Evolutionary conservation across 345 rosid species (phyloP).

Genomic region (Anastatica hierochuntica): DNA sequence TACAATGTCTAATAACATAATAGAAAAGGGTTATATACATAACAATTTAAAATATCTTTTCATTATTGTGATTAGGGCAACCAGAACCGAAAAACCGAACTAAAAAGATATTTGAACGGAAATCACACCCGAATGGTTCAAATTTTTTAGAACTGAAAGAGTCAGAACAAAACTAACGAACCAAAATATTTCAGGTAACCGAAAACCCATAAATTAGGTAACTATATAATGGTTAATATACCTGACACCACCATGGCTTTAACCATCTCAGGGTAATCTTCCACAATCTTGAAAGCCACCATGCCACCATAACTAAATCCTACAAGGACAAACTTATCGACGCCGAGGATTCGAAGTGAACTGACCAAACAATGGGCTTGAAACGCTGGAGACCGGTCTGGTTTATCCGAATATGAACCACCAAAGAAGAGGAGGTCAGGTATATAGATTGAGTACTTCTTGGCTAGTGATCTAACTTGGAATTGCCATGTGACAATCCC

Average conservation of each 20-base stretch:
- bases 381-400: slow-evolving; percentile 62
- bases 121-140: no score
- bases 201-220: not conserved
- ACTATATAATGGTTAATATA: no score
- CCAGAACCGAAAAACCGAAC: no score
- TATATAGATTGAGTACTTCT: slow-evolving; percentile 69
- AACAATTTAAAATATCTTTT: no score
- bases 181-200: no score
- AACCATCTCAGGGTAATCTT: slow-evolving; percentile 59
- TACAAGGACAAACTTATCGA: slow-evolving; percentile 53
- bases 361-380: slow-evolving; percentile 67
- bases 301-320: slow-evolving; percentile 96
- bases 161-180: no score
- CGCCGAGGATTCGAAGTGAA: slow-evolving; percentile 54
- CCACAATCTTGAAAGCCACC: slow-evolving; percentile 77
- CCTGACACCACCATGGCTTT: slow-evolving; percentile 63
- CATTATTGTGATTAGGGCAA: no score
- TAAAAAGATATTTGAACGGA: no score
- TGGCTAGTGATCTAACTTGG: slow-evolving; percentile 66
- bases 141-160: no score
- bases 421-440: slow-evolving; percentile 94
- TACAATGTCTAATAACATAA: no score
- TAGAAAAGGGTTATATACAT: no score
- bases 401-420: slow-evolving; percentile 45
- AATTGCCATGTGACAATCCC: slow-evolving; percentile 93